These are phyloP conservation scores for Yamadazyma endophytica DNA, from an alignment of 805 yeast species.

Conservation along the genomic window DNA sequence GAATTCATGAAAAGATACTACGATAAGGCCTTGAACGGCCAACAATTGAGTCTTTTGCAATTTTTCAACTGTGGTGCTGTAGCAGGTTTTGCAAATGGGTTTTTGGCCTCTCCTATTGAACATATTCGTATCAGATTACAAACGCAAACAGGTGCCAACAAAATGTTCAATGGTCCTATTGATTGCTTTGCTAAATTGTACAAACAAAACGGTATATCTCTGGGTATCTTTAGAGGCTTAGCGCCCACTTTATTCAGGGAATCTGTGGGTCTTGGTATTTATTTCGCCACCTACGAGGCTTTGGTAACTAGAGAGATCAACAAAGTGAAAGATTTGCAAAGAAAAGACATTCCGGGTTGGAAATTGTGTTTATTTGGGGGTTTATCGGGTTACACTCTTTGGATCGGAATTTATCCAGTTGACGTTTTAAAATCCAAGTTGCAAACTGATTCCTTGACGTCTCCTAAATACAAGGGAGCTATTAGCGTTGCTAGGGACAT, in stretches of 20 bases:
- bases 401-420: constrained; percentile 82
- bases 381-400: constrained; percentile 82
- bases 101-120: constrained; percentile 90
- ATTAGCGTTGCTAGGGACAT: constrained; percentile 57
- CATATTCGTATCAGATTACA: constrained; percentile 92
- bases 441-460: constrained; percentile 59
- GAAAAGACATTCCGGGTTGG: constrained; percentile 84
- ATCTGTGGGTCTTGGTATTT: constrained; percentile 81
- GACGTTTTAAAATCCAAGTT: constrained; percentile 89
- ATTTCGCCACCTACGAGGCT: constrained; percentile 89
- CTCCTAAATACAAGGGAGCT: constrained; percentile 57
- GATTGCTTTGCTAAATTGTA: constrained; percentile 63
- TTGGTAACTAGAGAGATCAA: constrained; percentile 64
- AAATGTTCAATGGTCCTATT: constrained; percentile 64
- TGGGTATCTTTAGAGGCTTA: constrained; percentile 74
- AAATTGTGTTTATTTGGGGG: constrained; percentile 87
- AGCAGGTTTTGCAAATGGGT: constrained; percentile 90
- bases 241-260: constrained; percentile 82
- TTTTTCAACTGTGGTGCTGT: constrained; percentile 80
- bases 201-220: constrained; percentile 43
- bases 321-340: constrained; percentile 32
- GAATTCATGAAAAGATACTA: constrained; percentile 89
- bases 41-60: constrained; percentile 53
- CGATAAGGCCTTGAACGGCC: constrained; percentile 40
- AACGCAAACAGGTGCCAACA: constrained; percentile 64